Base-by-base conservation (phyloP, 1,284 basidiomycete species). In the Boletus semigastroideus region DNA sequence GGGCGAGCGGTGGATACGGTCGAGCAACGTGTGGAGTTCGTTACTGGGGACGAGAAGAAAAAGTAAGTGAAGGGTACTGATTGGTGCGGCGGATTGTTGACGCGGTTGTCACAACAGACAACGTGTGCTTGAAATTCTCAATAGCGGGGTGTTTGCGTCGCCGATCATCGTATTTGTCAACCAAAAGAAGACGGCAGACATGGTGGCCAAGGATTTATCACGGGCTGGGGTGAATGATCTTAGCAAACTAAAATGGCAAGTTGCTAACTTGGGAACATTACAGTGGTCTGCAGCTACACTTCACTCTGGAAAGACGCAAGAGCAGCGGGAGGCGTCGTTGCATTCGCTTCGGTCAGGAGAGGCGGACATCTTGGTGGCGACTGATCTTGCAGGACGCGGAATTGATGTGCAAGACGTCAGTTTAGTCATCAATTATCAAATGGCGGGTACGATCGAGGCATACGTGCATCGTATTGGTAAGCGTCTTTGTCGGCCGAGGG, bases 101-200 rank as follows among this genome's bases (percentile, higher is more conserved):
- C 36, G 13, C 1, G 12, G 20, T 17, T 47, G 44, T 41, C 11
- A 1, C 7, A 54, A 19, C 62, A 94, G 91, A 67, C 82, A 86
- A 57, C 82, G 87, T 33, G 72, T 99, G 65, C 72, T 96, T 63
- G 92, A 98, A 61, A 92, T 98, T 61, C 85, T 99, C 67, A 92
- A 94, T 73, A 87, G 83, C 55, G 86, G 84, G 37, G 78, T 82
- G 49, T 92, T 88, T 71, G 72, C 84, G 25, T 85, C 96, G 25
- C 97, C 97, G 1, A 98, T 99, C 65, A 99, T 99, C 59, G 91
- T 96, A 13, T 99, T 99, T 73, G 94, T 98, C 77, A 99, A 98
- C 72, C 95, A 98, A 73, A 99, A 98, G 79, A 96, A 96, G 78
- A 95, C 92, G 7, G 96, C 95, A 42, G 96, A 99, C 66, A 89